Conservation (phyloP, 768 basidiomycete genomes). For the Macrocybe gigantea region DNA sequence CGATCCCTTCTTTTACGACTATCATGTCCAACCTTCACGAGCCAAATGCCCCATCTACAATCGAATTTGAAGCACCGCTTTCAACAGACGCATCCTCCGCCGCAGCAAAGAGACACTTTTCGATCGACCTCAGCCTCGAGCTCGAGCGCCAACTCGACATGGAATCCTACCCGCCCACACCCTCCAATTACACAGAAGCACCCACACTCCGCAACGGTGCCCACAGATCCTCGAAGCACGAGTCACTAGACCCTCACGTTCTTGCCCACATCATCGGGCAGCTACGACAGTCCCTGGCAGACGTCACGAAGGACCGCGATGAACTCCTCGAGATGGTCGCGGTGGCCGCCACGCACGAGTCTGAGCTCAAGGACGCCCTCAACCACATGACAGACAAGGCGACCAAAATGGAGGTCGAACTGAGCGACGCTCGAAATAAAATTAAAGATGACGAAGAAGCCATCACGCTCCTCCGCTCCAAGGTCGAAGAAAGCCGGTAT, state of each 20-base stretch:
- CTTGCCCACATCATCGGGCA: slow-evolving; percentile 73
- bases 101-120: slow-evolving; percentile 34
- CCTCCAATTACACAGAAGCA: slow-evolving; percentile 19
- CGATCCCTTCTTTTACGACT: slow-evolving; percentile 10
- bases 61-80: slow-evolving; percentile 34
- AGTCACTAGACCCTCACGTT: slow-evolving; percentile 67
- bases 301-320: slow-evolving; percentile 68
- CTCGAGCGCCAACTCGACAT: slow-evolving; percentile 71
- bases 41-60: slow-evolving; percentile 21
- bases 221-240: slow-evolving; percentile 17
- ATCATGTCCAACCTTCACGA: slow-evolving; percentile 23
- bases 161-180: slow-evolving; percentile 51
- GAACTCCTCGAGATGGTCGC: slow-evolving; percentile 50
- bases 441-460: slow-evolving; percentile 73
- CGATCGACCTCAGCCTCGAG: slow-evolving; percentile 76
- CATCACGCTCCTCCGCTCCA: slow-evolving; percentile 67
- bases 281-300: slow-evolving; percentile 58
- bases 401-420: slow-evolving; percentile 48
- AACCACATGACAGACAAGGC: slow-evolving; percentile 64
- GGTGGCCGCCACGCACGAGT: slow-evolving; percentile 46
- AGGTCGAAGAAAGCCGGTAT: slow-evolving; percentile 84
- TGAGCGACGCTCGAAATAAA: slow-evolving; percentile 44
- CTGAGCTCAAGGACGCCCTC: slow-evolving; percentile 57
- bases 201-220: slow-evolving; percentile 8
- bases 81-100: slow-evolving; percentile 14